Percentiles rank a stretch among this genome's conserved stretches.
phyloP scores from a whole-genome alignment of 768 basidiomycete genomes.

The Lactarius deliciosus region DNA sequence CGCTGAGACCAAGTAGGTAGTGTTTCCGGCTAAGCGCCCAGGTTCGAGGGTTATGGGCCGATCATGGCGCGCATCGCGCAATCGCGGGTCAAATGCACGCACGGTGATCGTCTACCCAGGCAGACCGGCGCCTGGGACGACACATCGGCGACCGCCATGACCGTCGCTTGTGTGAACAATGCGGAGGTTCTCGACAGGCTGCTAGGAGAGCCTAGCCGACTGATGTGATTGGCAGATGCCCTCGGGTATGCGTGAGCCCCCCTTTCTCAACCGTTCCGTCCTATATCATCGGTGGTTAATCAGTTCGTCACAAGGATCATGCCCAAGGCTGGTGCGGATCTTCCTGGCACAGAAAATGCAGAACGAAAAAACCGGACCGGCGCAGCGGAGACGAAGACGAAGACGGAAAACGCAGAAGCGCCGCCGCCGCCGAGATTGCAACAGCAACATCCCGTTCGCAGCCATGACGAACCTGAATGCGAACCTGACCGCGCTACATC shows the following conservation, averaged over 20 bases:
- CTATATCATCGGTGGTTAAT: not conserved
- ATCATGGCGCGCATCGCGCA: conserved; percentile 79
- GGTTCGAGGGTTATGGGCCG: conserved; percentile 87
- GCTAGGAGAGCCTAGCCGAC: conserved; percentile 55
- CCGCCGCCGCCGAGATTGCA: conserved; percentile 31
- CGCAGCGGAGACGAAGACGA: conserved; percentile 18
- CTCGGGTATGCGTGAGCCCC: conserved; percentile 66
- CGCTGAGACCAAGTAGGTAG: not conserved
- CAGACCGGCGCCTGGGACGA: no score
- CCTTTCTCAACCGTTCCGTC: not conserved
- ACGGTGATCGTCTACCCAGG: no score
- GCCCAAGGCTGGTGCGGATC: conserved; percentile 47
- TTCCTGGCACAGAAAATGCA: not conserved
- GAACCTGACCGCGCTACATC: conserved; percentile 61
- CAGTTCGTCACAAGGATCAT: conserved; percentile 53
- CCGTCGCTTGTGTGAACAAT: conserved; percentile 72
- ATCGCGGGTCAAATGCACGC: conserved; percentile 1
- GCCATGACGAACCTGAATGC: conserved; percentile 51
- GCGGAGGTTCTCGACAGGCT: conserved; percentile 67
- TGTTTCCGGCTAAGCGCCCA: conserved; percentile 43
- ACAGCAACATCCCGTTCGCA: conserved; percentile 3
- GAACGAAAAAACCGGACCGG: not conserved
- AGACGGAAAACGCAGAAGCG: not conserved
- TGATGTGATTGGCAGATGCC: conserved; percentile 74
- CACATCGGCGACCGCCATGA: conserved; percentile 22